Conservation (phyloP, 1,284 basidiomycete genomes). For the Malassezia caprae region DNA sequence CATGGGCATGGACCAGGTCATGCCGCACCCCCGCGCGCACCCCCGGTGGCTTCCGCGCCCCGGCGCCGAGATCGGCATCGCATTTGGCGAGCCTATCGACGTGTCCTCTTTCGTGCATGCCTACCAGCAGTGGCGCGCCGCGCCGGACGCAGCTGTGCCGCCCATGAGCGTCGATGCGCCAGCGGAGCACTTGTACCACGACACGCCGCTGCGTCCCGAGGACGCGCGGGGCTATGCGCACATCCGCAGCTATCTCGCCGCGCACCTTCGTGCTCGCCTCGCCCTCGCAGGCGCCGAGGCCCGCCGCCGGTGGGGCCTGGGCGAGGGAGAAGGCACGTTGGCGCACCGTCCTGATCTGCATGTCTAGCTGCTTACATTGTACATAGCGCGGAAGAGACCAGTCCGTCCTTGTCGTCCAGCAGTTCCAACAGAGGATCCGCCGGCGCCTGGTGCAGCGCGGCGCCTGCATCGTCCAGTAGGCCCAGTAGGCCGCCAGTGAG, state of each 20-base stretch:
- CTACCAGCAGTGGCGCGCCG: not conserved
- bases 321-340: conserved; percentile 6
- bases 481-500: conserved; percentile 10
- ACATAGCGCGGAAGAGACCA: conserved; percentile 6
- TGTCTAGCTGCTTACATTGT: not conserved
- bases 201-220: not conserved
- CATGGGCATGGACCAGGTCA: conserved; percentile 51
- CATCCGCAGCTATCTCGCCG: conserved; percentile 18
- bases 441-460: not conserved
- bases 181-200: not conserved
- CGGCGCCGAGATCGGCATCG: conserved; percentile 30
- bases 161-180: not conserved
- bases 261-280: conserved; percentile 14
- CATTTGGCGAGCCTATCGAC: conserved; percentile 35
- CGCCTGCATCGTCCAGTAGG: not conserved
- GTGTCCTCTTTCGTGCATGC: not conserved
- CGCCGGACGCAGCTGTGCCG: not conserved
- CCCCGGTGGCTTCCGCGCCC: conserved; percentile 35
- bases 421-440: conserved; percentile 1
- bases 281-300: conserved; percentile 8
- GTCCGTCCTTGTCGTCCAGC: conserved; percentile 8
- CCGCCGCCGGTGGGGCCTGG: not conserved
- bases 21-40: conserved; percentile 38
- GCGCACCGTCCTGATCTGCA: not conserved
- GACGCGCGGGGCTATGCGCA: conserved; percentile 10